Evolutionary conservation across 257 asterid species (phyloP), one percentile per base, ranked within the genome.

Genomic region (Avicennia marina): DNA sequence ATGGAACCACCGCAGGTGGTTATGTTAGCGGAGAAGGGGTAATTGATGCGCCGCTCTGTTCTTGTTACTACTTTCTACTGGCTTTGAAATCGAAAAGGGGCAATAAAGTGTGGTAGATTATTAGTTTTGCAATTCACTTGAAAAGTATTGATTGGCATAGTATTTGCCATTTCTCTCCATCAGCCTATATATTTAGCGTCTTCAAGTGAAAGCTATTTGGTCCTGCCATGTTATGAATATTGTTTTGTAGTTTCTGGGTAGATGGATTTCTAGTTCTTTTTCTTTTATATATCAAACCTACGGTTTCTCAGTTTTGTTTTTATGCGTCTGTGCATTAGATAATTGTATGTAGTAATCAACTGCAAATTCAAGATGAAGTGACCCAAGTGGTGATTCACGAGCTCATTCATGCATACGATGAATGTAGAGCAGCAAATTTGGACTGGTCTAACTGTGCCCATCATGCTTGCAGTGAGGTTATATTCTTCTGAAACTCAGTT

Each of bases 361-460:
- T 83, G 86, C 68, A 39, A 25, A 12, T 81, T 17, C 93, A 85
- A 83, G 98, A 87, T 61, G 90, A 90, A 59, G 95, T 88, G 38
- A 83, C 75, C 66, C 98, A 87, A 76, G 95, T 85, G 25, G 78
- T 91, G 67, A 85, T 83, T 67, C 98, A 87, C 52, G 98, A 90
- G 79, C 91, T 90, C 67, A 91, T 91, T 67, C 98, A 91, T 72
- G 95, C 95, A 2, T 91, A 87, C 34, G 95, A 87, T 29, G 94
- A 91, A 2, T 91, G 98, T 31, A 88, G 94, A n/a, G 93, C 86
- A 25, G 88, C 82, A 15, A 88, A 87, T 66, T 65, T 91, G 80
- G 76, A 87, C 52, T 87, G 94, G 96, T n/a, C 78, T 29, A 60
- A 79, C 64, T 88, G 98, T 27, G 90, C 94, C 59, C 96, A 91